phyloP scores from a whole-genome alignment of 768 basidiomycete species.

The Gymnopilus junonius region DNA sequence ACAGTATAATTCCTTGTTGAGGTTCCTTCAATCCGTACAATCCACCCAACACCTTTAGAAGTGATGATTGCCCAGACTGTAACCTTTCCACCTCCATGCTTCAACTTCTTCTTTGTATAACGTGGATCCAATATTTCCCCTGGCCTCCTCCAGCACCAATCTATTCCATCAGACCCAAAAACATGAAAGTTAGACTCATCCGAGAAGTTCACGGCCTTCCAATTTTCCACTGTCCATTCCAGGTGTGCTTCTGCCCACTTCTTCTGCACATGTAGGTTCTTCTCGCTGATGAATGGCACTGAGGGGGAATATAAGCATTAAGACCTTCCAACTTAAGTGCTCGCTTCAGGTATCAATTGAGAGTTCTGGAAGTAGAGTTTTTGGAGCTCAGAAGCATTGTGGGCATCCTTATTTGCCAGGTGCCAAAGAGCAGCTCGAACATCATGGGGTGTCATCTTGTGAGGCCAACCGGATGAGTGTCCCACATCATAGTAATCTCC shows the following conservation, averaged over 20 bases:
- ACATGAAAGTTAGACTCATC: no score
- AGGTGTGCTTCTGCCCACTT: no score
- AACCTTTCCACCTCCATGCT: no score
- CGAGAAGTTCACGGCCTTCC: no score
- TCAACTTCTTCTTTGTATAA: no score
- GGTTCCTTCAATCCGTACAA: conserved; percentile 40
- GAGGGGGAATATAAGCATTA: background rate
- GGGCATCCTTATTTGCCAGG: conserved; percentile 11
- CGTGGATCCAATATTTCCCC: conserved; percentile 30
- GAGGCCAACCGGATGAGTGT: background rate
- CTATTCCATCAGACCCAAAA: conserved; percentile 35
- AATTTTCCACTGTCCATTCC: no score
- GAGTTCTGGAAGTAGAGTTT: conserved; percentile 19
- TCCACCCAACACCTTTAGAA: conserved; percentile 26
- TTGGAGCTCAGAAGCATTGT: conserved; percentile 22
- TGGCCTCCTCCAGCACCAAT: conserved; percentile 33
- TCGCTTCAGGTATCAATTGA: conserved; percentile 12
- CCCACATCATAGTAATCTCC: background rate
- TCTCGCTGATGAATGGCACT: background rate
- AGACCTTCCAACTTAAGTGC: background rate
- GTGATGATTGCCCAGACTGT: conserved; percentile 42
- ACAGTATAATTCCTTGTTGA: no score
- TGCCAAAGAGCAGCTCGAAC: conserved; percentile 4
- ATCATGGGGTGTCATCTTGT: background rate
- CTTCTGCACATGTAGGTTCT: no score